Base-by-base conservation (phyloP, 345 rosid genomes). In the Aquilaria yunnanensis region DNA sequence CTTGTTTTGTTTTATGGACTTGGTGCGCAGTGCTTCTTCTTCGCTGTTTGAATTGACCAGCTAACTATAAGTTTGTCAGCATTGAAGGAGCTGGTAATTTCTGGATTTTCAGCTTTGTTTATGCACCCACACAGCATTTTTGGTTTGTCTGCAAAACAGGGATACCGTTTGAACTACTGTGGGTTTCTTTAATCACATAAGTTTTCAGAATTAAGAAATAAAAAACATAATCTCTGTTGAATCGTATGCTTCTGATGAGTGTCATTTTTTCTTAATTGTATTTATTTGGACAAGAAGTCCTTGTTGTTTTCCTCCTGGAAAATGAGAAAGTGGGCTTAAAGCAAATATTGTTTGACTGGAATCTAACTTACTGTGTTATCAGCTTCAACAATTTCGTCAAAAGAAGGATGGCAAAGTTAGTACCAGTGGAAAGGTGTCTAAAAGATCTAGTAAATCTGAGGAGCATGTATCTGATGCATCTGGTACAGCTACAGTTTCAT, bases 341-440 rank as follows among this genome's bases (percentile, higher is more conserved):
- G 31, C 9, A 46, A 57, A 56, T 56, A 10, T 59, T 30, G 53
- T 30, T 65, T 50, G 32, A 13, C 53, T 54, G 32, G 66, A 23
- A 23, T 68, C 48, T 76, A 32, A 72, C 8, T 61, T 23, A 48
- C 41, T 55, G 13, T 48, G 12, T 61, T 70, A 37, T 69, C 86
- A 94, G 99, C 89, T 94, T 82, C 97, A 94, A 78, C 97, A 88
- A 65, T 94, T 69, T 77, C 96, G 99, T 62, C 95, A 90, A 75
- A 94, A 85, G 83, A 93, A 88, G 76, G 97, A 88, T 72, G 66
- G 63, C 49, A 86, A 90, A 78, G 89, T 83, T 60, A 80, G 90
- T 54, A 70, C 83, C 72, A 80, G 92, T 77, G 97, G 79, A 56
- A 88, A 81, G 72, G 84, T 96, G 68, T 80, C 86, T 34, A 90